Conservation (phyloP, 352 stramenopile genomes). For the Aphanomyces astaci region DNA sequence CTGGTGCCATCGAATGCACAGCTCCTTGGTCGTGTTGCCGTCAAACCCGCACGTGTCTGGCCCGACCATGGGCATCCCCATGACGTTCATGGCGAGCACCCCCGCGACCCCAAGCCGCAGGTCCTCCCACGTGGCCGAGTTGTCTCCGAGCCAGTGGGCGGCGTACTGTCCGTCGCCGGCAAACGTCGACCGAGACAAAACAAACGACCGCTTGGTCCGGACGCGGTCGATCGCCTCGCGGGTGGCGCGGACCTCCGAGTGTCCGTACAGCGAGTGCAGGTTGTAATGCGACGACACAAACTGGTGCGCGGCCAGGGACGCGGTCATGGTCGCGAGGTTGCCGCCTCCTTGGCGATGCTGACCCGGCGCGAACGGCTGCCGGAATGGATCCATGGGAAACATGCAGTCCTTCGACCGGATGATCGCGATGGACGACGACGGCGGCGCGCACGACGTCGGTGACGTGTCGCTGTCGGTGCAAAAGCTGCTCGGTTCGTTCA, state of each 20-base stretch:
- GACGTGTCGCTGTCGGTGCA: conserved; percentile 36
- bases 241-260: conserved; percentile 64
- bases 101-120: conserved; percentile 54
- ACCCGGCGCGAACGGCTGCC: conserved; percentile 46
- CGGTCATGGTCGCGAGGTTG: conserved; percentile 10
- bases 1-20: conserved; percentile 61
- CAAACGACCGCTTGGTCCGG: conserved; percentile 49
- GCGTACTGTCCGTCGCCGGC: conserved; percentile 46
- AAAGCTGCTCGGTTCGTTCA: conserved; percentile 83
- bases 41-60: conserved; percentile 72
- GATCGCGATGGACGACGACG: conserved; percentile 29
- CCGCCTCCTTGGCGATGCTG: background rate
- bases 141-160: conserved; percentile 77
- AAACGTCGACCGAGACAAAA: conserved; percentile 67
- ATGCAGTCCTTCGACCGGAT: conserved; percentile 58
- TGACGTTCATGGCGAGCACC: conserved; percentile 66
- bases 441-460: background rate
- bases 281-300: conserved; percentile 47
- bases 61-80: conserved; percentile 74
- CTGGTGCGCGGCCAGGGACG: conserved; percentile 9
- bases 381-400: conserved; percentile 76
- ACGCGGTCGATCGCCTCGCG: conserved; percentile 43
- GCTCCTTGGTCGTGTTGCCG: conserved; percentile 44
- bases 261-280: conserved; percentile 73
- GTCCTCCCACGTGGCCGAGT: conserved; percentile 70